Evolutionary conservation across 768 basidiomycete species (phyloP).

Genomic region (Pisolithus orientalis): DNA sequence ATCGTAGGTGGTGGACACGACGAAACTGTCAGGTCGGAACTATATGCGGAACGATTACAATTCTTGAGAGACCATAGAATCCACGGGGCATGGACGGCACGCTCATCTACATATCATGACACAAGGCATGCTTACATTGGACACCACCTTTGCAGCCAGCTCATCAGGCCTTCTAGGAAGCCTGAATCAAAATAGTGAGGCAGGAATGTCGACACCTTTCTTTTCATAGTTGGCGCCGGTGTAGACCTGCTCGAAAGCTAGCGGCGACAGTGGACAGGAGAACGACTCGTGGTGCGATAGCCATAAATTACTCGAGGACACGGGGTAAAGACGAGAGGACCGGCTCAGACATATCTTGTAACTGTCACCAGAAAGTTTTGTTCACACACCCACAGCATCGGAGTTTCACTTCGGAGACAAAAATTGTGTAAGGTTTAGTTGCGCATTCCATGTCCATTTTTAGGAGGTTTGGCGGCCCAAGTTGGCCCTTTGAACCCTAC

Average conservation of each 20-base stretch:
- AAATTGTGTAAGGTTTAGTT: too few species aligned
- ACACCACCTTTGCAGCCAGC: conserved; percentile 64
- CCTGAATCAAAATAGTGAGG: conserved; percentile 85
- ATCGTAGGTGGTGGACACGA: conserved; percentile 62
- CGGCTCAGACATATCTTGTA: conserved; percentile 3
- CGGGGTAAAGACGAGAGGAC: conserved; percentile 33
- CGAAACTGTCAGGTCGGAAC: conserved; percentile 81
- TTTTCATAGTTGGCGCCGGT: conserved; percentile 84
- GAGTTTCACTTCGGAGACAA: too few species aligned
- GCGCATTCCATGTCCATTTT: too few species aligned
- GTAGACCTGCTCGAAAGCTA: conserved; percentile 67
- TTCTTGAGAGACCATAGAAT: too few species aligned
- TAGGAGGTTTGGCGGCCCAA: too few species aligned
- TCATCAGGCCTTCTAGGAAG: conserved; percentile 79
- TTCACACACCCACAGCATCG: too few species aligned
- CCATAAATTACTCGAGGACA: not conserved
- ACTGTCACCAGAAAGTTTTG: too few species aligned
- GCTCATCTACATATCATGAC: not conserved
- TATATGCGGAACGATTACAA: conserved; percentile 24
- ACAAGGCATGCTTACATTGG: conserved; percentile 44
- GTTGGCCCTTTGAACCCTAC: too few species aligned
- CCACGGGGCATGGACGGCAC: not conserved
- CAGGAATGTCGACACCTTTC: conserved; percentile 86
- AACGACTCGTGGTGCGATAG: conserved; percentile 16
- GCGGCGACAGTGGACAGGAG: conserved; percentile 53